Evolutionary conservation across 2,329 filamentous ascomycete species (phyloP), one percentile per base, ranked within the genome.

Genomic region (Fusarium lateritium): DNA sequence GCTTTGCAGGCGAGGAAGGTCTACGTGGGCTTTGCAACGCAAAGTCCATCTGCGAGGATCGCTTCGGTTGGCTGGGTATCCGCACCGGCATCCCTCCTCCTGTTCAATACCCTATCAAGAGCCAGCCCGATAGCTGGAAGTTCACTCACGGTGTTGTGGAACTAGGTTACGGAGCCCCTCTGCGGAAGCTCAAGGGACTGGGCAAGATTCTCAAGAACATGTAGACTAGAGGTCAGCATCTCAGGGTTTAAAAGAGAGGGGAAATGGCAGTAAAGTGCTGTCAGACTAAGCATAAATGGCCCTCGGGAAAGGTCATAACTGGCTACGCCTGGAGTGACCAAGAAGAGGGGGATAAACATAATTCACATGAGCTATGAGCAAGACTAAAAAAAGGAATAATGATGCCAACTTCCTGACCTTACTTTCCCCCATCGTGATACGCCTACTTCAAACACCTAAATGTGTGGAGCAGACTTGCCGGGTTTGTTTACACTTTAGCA

Each of bases 1-100:
- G 95, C 4, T 99, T 99, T 80, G 95, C 94, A 0, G 96, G 94
- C 24, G 90, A 92, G 70, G 96, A 99, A 78, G 96, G 96, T 0
- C 81, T 99, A 22, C 86, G 93, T 36, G 91, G 90, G 5, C 77
- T 99, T 56, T 97, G 94, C 79, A 98, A 98, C 79, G 79, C 90
- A 69, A 99, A 99, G 83, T 89, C 91, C 58, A 84, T 99, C 33
- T 97, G 94, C 76, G 85, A 89, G 65, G 96, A 99, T 82, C 84
- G 90, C 36, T 84, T 86, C 61, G 84, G 82, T 17, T 86, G 85
- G 83, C 71, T 90, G 21, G 89, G 89, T 3, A 76, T 92, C 62
- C 77, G 90, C 67, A 99, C 96, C 8, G 84, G 86, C 7, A 98
- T 99, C 60, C 96, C 96, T 4, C 85, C 86, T 2, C 88, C 91